Conservation (phyloP, 1,139 yeast species). For the Candida sp. region DNA sequence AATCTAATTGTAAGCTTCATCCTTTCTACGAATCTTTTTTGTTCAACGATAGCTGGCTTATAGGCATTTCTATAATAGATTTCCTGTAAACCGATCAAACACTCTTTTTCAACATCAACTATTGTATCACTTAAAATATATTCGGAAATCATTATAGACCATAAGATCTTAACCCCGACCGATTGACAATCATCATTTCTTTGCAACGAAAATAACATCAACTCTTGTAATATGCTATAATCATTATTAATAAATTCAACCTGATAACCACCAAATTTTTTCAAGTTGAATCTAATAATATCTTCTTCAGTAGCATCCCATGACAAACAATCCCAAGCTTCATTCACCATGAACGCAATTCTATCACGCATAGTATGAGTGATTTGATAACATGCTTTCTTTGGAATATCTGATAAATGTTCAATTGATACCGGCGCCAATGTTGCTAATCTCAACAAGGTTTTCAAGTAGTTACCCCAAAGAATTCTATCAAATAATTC, state of each 20-base stretch:
- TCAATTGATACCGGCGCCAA: slow-evolving; percentile 59
- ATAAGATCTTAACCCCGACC: slow-evolving; percentile 65
- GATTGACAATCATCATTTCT: slow-evolving; percentile 60
- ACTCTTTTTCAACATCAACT: slow-evolving; percentile 61
- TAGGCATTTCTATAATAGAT: slow-evolving; percentile 56
- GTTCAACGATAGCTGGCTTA: slow-evolving; percentile 56
- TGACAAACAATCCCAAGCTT: slow-evolving; percentile 74
- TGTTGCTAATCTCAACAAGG: slow-evolving; percentile 51
- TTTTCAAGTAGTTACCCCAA: slow-evolving; percentile 66
- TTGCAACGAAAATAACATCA: slow-evolving; percentile 69
- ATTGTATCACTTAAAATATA: slow-evolving; percentile 58
- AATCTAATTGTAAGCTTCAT: slow-evolving; percentile 51
- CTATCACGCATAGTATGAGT: slow-evolving; percentile 64
- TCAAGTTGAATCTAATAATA: slow-evolving; percentile 56
- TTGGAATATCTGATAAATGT: slow-evolving; percentile 67
- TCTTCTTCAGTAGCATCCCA: slow-evolving; percentile 65
- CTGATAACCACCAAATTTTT: slow-evolving; percentile 70
- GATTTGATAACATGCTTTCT: slow-evolving; percentile 65
- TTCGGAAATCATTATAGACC: slow-evolving; percentile 71
- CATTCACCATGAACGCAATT: slow-evolving; percentile 52
- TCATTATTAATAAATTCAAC: slow-evolving; percentile 56
- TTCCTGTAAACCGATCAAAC: slow-evolving; percentile 60
- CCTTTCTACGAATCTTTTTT: slow-evolving; percentile 48
- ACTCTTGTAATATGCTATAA: slow-evolving; percentile 59
- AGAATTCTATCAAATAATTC: slow-evolving; percentile 50